A percentile compares a stretch with the other conserved stretches of the same genome.
phyloP scores from a whole-genome alignment of 1,284 basidiomycete species.

The Ustilago esculenta region DNA sequence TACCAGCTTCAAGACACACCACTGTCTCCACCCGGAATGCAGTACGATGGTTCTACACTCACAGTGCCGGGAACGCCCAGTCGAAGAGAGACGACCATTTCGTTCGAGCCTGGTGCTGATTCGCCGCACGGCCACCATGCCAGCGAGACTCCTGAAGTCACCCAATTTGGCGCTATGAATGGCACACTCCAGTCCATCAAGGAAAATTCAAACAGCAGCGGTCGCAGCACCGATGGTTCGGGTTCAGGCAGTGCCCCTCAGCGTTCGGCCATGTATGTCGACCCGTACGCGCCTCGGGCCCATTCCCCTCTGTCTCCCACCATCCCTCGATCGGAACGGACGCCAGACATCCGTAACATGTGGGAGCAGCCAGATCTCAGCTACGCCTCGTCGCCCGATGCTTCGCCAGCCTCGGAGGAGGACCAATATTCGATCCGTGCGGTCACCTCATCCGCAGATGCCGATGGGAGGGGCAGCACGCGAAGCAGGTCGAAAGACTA shows the following conservation, averaged over 20 bases:
- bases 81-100: slow-evolving; percentile 34
- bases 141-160: not conserved
- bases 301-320: slow-evolving; percentile 35
- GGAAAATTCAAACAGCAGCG: slow-evolving; percentile 32
- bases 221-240: slow-evolving; percentile 15
- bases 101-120: slow-evolving; percentile 42
- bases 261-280: slow-evolving; percentile 21
- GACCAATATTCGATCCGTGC: slow-evolving; percentile 40
- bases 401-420: slow-evolving; percentile 26
- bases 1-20: slow-evolving; percentile 63
- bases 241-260: not conserved
- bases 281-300: slow-evolving; percentile 31
- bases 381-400: slow-evolving; percentile 29
- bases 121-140: slow-evolving; percentile 54
- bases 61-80: slow-evolving; percentile 14
- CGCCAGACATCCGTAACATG: slow-evolving; percentile 26
- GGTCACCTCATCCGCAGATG: slow-evolving; percentile 12
- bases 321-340: slow-evolving; percentile 19
- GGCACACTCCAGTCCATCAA: slow-evolving; percentile 27
- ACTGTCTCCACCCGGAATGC: slow-evolving; percentile 29
- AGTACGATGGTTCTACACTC: slow-evolving; percentile 4
- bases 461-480: slow-evolving; percentile 3
- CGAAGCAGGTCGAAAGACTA: slow-evolving; percentile 23
- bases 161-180: slow-evolving; percentile 21
- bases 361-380: slow-evolving; percentile 21